Evolutionary conservation across 306 rosid species (phyloP).

Genomic region (Dalbergia cochinchinensis): DNA sequence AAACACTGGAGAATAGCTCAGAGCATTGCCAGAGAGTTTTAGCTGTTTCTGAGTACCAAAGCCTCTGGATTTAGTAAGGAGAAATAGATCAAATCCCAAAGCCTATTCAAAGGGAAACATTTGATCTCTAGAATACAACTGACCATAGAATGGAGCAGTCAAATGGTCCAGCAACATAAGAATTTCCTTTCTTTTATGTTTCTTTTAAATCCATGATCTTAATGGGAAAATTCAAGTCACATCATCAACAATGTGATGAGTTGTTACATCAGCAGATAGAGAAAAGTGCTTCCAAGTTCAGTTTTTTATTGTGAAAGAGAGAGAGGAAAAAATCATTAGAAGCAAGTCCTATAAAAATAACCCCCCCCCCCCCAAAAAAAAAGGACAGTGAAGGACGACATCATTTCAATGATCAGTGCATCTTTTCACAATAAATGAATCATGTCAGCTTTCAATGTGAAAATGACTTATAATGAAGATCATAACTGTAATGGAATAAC

Average conservation of each 20-base stretch:
- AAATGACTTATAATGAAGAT: constrained; percentile 9
- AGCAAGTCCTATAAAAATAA: constrained; percentile 32
- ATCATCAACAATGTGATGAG: neutral
- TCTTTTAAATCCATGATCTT: constrained; percentile 17
- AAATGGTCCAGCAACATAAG: constrained; percentile 3
- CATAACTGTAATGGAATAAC: constrained; percentile 6
- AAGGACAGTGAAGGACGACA: constrained; percentile 4
- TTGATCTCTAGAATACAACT: neutral
- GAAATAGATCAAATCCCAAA: too few species aligned
- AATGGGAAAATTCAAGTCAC: neutral
- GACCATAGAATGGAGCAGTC: constrained; percentile 5
- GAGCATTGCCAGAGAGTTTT: too few species aligned
- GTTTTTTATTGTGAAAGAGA: neutral
- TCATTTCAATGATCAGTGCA: constrained; percentile 25
- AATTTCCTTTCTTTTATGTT: neutral
- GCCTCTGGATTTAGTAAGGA: too few species aligned
- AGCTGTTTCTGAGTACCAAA: too few species aligned
- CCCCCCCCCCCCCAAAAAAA: too few species aligned
- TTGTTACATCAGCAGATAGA: neutral
- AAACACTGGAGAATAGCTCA: too few species aligned
- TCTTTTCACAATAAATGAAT: constrained; percentile 11
- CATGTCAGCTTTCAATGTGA: constrained; percentile 25
- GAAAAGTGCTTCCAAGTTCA: constrained; percentile 20
- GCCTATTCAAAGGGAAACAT: constrained; percentile 18
- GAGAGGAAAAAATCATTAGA: neutral